Base-by-base conservation (phyloP, 495 filamentous ascomycete species). In the Daldinia concentrica region DNA sequence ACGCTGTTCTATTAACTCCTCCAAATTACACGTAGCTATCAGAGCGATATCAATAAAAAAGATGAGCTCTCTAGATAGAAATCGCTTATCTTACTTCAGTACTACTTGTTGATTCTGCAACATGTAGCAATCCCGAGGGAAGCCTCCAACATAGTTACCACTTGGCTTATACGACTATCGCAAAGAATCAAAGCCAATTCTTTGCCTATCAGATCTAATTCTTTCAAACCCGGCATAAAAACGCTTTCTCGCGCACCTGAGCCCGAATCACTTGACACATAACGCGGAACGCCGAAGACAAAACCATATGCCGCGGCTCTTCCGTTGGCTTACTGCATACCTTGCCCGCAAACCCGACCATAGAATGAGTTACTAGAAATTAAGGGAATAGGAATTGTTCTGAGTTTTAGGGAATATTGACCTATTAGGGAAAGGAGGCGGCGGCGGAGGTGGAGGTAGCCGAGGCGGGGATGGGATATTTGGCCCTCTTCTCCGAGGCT, bases 231-330 rank as follows among this genome's bases (percentile, higher is more conserved):
- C 39, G 17, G 34, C 19, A 63, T 41, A 34, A 54, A 26, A 24
- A 68, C 27, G 24, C 30, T 39, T 34, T 19, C n/a, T 45, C 24
- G 19, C 50, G 15, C 19, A 29, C 48, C 19, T 22, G 12, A 39
- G 55, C 22, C 11, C 9, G 6, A 5, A 48, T 24, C 43, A 19
- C 43, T 48, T 4, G 9, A 24, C 22, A 48, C 34, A 39, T 24
- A 60, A 61, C 45, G 30, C 43, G n/a, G 30, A 71, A 71, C 68
- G 61, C 68, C 62, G 6, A 68, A 24, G 3, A 48, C 19, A 48
- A 51, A 14, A 22, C 48, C 22, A 29, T 60, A 30, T 54, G 24
- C 36, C 43, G 34, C 55, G 15, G 15, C 60, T 60, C 26, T 58
- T n/a, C 36, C 65, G 17, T 56, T 37, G 39, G 58, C 37, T 45